Percentiles rank a stretch among this genome's conserved stretches.
Conservation (phyloP, 1,284 basidiomycete genomes). For the Mycena sp. region DNA sequence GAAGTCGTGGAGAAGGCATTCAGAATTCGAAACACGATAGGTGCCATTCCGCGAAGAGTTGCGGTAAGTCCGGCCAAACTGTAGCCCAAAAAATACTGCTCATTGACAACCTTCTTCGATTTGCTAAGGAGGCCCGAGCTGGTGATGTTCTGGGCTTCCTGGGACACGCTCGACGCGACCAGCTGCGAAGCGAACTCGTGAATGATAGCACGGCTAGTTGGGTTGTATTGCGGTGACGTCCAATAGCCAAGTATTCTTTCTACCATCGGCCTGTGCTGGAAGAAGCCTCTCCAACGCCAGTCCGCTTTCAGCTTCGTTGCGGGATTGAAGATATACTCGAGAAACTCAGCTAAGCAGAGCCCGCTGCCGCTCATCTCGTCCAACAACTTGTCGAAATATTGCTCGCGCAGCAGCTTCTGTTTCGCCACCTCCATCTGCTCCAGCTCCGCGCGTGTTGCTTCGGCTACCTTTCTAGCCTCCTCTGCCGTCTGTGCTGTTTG, state of each 20-base stretch:
- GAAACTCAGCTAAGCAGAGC: constrained; percentile 10
- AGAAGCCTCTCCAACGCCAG: neutral
- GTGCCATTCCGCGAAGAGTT: too few species aligned
- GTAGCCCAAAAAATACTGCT: constrained; percentile 1
- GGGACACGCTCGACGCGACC: neutral
- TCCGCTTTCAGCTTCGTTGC: neutral
- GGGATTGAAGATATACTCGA: constrained; percentile 2
- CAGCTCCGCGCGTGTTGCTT: too few species aligned
- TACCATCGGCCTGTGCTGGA: neutral
- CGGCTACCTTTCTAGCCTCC: too few species aligned
- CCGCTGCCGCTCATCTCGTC: too few species aligned
- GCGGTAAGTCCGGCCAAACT: neutral
- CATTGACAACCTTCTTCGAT: constrained; percentile 1
- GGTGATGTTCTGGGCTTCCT: neutral
- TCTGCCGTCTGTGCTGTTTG: too few species aligned
- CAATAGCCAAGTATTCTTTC: neutral
- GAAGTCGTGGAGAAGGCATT: too few species aligned
- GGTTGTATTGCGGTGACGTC: too few species aligned
- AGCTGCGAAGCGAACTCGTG: neutral
- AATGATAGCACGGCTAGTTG: neutral
- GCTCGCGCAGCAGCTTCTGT: too few species aligned
- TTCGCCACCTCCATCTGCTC: too few species aligned
- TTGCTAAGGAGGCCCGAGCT: neutral
- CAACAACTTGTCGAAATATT: too few species aligned
- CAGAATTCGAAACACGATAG: too few species aligned